Percentiles rank a stretch among this genome's conserved stretches.
Conservation (phyloP, 1,284 basidiomycete species). For the Ceratobasidium sp. region DNA sequence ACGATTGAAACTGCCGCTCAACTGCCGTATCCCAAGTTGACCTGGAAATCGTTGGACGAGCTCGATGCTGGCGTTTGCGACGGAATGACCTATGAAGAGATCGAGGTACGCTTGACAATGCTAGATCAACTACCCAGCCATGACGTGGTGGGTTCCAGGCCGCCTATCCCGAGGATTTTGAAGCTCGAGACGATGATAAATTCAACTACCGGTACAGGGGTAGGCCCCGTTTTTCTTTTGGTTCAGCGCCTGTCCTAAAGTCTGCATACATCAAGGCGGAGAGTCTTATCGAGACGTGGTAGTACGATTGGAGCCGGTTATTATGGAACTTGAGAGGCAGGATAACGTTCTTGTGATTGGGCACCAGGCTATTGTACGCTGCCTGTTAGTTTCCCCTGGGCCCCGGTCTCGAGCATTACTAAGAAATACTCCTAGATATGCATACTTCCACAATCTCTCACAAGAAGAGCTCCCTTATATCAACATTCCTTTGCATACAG, state of each 20-base stretch:
- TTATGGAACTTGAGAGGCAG: conserved; percentile 98
- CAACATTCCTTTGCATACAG: conserved; percentile 94
- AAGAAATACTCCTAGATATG: conserved; percentile 62
- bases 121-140: background rate
- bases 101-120: conserved; percentile 66
- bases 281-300: conserved; percentile 97
- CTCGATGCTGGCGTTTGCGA: conserved; percentile 99
- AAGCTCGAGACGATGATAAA: conserved; percentile 98
- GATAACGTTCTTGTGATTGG: conserved; percentile 97
- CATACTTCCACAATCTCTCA: conserved; percentile 90
- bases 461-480: conserved; percentile 97
- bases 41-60: conserved; percentile 99
- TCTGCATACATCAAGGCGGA: conserved; percentile 58
- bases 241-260: background rate
- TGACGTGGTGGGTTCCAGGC: conserved; percentile 56
- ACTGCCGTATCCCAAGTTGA: conserved; percentile 88
- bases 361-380: conserved; percentile 92
- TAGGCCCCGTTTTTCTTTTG: conserved; percentile 49
- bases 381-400: conserved; percentile 62
- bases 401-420: too few relatives aligned
- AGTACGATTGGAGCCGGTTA: conserved; percentile 94
- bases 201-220: conserved; percentile 98
- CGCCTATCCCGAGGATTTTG: conserved; percentile 97
- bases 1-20: conserved; percentile 89
- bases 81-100: conserved; percentile 99